Evolutionary conservation across 495 filamentous ascomycete species (phyloP).

Genomic region (Elasticomyces elasticus): DNA sequence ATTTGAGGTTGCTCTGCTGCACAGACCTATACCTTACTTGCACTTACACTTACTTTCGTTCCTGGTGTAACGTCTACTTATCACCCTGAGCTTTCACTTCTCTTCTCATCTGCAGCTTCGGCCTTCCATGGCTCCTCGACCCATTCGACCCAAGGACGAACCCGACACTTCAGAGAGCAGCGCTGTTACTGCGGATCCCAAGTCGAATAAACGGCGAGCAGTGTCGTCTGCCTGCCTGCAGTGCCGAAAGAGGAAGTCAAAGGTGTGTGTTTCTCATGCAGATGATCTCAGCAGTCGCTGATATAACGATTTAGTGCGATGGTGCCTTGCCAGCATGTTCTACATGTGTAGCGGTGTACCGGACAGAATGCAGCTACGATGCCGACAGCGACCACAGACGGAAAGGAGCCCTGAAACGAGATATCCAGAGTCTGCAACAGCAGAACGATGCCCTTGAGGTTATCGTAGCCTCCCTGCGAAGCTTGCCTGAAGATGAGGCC

Average conservation of each 20-base stretch:
- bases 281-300: not conserved
- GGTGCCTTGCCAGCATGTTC: slow-evolving; percentile 39
- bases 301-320: slow-evolving; percentile 35
- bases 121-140: slow-evolving; percentile 18
- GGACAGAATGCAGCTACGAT: slow-evolving; percentile 41
- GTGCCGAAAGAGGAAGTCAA: slow-evolving; percentile 47
- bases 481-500: slow-evolving; percentile 36
- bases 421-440: slow-evolving; percentile 30
- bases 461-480: slow-evolving; percentile 35
- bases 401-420: slow-evolving; percentile 34
- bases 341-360: slow-evolving; percentile 42
- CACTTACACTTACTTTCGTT: not conserved
- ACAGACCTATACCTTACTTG: not conserved
- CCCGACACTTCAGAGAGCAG: slow-evolving; percentile 4
- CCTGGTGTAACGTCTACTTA: not conserved
- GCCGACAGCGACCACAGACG: slow-evolving; percentile 38
- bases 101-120: not conserved
- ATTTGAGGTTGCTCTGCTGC: not conserved
- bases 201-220: slow-evolving; percentile 33
- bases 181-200: slow-evolving; percentile 1
- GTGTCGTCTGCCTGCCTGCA: slow-evolving; percentile 46
- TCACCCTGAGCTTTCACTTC: not conserved
- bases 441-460: slow-evolving; percentile 33
- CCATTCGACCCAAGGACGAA: slow-evolving; percentile 17
- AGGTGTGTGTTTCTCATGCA: slow-evolving; percentile 32